Evolutionary conservation across 331 rosid genomes (phyloP).

Genomic region (Ulmus americana): DNA sequence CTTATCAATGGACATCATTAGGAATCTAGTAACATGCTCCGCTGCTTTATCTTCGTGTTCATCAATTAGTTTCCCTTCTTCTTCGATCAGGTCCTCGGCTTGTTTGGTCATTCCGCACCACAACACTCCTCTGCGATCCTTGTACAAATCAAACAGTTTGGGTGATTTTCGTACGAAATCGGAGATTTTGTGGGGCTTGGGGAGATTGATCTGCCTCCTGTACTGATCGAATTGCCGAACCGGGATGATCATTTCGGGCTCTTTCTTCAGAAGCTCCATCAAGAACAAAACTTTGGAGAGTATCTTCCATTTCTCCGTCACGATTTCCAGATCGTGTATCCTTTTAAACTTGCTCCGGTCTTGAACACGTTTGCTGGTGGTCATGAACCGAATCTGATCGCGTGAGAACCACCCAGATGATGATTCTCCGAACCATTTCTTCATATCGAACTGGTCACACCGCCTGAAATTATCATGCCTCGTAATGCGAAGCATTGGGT

Average conservation of each 20-base stretch:
- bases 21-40: slow-evolving; percentile 38
- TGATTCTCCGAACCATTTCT: neutral
- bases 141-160: slow-evolving; percentile 55
- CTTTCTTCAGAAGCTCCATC: slow-evolving; percentile 56
- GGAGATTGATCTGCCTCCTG: slow-evolving; percentile 57
- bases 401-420: neutral
- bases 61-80: slow-evolving; percentile 44
- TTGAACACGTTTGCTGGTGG: slow-evolving; percentile 31
- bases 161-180: slow-evolving; percentile 70
- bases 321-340: slow-evolving; percentile 60
- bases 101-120: slow-evolving; percentile 74
- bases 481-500: too few species aligned
- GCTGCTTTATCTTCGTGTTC: slow-evolving; percentile 40
- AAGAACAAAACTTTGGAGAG: slow-evolving; percentile 43
- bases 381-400: slow-evolving; percentile 34
- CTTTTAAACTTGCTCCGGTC: slow-evolving; percentile 50
- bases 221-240: slow-evolving; percentile 51
- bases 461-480: too few species aligned
- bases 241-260: slow-evolving; percentile 64
- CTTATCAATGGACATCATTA: slow-evolving; percentile 68
- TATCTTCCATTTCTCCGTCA: slow-evolving; percentile 66
- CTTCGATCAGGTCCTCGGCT: slow-evolving; percentile 54
- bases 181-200: slow-evolving; percentile 60
- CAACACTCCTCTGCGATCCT: slow-evolving; percentile 46
- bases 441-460: neutral